Evolutionary conservation across 2,329 filamentous ascomycete genomes (phyloP), one percentile per base, ranked within the genome.

Genomic region (Fusarium nurragi): DNA sequence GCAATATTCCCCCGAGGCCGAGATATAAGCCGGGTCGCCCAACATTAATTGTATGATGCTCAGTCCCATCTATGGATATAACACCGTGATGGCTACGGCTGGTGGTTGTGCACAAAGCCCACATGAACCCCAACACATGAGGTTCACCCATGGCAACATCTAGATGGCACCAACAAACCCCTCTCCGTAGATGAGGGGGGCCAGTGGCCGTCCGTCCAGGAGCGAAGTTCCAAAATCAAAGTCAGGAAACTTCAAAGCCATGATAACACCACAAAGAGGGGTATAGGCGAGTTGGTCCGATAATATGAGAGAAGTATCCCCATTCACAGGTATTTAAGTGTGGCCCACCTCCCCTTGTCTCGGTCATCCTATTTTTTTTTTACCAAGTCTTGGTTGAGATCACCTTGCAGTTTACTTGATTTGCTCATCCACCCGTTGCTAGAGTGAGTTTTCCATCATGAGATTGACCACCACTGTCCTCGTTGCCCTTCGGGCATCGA

Each of bases 401-500:
- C 7, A 34, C 25, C 21, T 47, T 26, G 16, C 22, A n/a, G 18
- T 19, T 21, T n/a, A 21, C 10, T 47, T 19, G 21, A 32, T 18
- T 44, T 34, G 16, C 23, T n/a, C 48, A 28, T 30, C 9, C 47
- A 23, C 21, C 26, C 16, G 38, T n/a, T 36, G 23, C 8, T 16
- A 32, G 36, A 47, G 40, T 32, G 46, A 60, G 36, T 21, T 9
- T 32, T 11, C 32, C 30, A 49, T 23, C 41, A 61, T 61, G 58
- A 61, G 32, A 41, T 38, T 61, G 26, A 22, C 37, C 37, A 22
- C 22, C n/a, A 49, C 38, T 14, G 23, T 40, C 21, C 23, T 58
- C 44, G 21, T 52, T 51, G 59, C 58, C 59, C 32, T 61, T n/a
- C 56, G 56, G 32, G 56, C 58, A 22, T 61, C 43, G 56, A 44